Evolutionary conservation across 139 green algal genomes (phyloP).

Genomic region (Picochlorum sp.): DNA sequence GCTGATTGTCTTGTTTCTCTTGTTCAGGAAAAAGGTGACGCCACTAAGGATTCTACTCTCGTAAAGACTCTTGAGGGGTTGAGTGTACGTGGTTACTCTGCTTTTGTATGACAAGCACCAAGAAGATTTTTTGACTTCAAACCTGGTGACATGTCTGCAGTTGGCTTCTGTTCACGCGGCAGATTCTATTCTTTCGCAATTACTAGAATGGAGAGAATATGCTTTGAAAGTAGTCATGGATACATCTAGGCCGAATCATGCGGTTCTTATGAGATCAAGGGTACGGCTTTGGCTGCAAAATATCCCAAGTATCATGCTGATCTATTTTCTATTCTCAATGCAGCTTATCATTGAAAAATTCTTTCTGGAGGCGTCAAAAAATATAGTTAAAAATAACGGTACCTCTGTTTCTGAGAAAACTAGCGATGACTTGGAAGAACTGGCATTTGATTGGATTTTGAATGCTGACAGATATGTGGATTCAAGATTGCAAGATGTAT

Average conservation of each 20-base stretch:
- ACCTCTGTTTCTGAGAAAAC: conserved; percentile 23
- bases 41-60: background rate
- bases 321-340: background rate
- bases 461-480: conserved; percentile 45
- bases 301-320: too few relatives aligned
- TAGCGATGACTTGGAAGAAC: conserved; percentile 25
- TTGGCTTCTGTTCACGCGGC: background rate
- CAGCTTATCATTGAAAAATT: conserved; percentile 47
- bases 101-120: background rate
- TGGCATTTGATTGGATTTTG: conserved; percentile 57
- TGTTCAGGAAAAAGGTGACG: background rate
- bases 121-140: background rate
- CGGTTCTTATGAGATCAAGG: background rate
- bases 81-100: background rate
- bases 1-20: background rate
- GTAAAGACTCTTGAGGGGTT: background rate
- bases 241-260: too few relatives aligned
- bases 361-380: conserved; percentile 50
- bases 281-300: background rate
- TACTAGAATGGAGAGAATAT: too few relatives aligned
- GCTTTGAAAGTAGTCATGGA: too few relatives aligned
- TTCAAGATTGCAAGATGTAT: conserved; percentile 6
- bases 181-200: too few relatives aligned
- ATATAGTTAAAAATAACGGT: conserved; percentile 33
- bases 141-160: background rate